Evolutionary conservation across 371 early-diverging fungal genomes (phyloP), one percentile per base, ranked within the genome.

Genomic region (Mucor circinelloides): DNA sequence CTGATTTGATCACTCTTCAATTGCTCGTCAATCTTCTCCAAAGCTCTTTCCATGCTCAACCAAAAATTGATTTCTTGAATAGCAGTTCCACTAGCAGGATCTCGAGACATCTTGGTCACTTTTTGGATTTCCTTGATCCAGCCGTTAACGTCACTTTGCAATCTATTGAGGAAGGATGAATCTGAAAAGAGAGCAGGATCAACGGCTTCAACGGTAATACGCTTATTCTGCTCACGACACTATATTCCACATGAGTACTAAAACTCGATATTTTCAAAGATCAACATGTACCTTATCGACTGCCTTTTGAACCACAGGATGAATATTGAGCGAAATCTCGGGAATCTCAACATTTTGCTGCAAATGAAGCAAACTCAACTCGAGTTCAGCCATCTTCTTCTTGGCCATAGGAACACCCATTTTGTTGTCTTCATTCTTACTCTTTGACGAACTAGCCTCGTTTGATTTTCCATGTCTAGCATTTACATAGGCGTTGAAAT

Each of bases 71-170:
- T 96, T 82, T 99, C 99, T 79, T 98, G 98, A 60, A 92, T 90
- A 17, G 98, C 97, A 3, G 95, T 91, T 17, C 97, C 98, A 38
- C 92, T 91, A 0, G 92, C 78, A 31, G 97, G 96, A 73, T 99
- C 99, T 60, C 98, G 89, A 30, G 90, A 86, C 68, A 99, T 90
- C 68, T 94, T 94, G 36, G 98, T 98, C 13, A 99, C 97, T 74
- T 97, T 97, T 75, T 99, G 97, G 70, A 99, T 98, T 73, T 99
- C 99, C 73, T 96, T 97, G 78, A 98, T 95, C 99, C 99, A 99
- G 7, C 92, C 91, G 71, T 98, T 98, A 50, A 99, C 99, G 73
- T 97, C 96, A 50, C 89, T 83, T 73, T 98, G 98, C 28, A 99
- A 85, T 73, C 90, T 89, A 82, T 98, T 98, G 30, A 99, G 84